Conservation (phyloP, 2,329 filamentous ascomycete genomes). For the Verticillium klebahnii region DNA sequence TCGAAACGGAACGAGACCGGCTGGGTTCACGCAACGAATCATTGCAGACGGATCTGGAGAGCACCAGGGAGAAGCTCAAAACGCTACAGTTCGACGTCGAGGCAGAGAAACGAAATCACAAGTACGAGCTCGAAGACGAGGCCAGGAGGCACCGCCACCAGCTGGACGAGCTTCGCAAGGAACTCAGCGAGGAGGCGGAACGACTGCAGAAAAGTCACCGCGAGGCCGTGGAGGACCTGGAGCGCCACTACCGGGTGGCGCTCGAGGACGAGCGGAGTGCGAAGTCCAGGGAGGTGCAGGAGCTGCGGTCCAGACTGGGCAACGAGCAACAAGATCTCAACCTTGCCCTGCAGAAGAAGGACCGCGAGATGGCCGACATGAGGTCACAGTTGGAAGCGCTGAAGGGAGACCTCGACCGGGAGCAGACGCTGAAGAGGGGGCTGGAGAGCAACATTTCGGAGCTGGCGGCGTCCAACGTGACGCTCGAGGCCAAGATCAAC, state of each 20-base stretch:
- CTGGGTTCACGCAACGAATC: slow-evolving; percentile 40
- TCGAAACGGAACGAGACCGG: slow-evolving; percentile 43
- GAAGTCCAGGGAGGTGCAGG: slow-evolving; percentile 58
- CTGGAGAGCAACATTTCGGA: slow-evolving; percentile 51
- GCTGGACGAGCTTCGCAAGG: slow-evolving; percentile 47
- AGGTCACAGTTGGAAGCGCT: slow-evolving; percentile 41
- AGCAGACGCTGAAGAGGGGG: slow-evolving; percentile 56
- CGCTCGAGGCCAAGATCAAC: slow-evolving; percentile 69
- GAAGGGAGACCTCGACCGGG: slow-evolving; percentile 51
- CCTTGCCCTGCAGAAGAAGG: slow-evolving; percentile 43
- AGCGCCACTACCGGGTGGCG: slow-evolving; percentile 58
- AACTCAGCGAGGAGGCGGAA: slow-evolving; percentile 51
- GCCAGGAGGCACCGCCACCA: slow-evolving; percentile 50
- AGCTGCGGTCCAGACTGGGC: slow-evolving; percentile 51
- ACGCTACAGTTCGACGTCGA: slow-evolving; percentile 35
- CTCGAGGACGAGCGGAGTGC: slow-evolving; percentile 60
- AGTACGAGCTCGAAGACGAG: slow-evolving; percentile 51
- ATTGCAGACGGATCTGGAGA: slow-evolving; percentile 61
- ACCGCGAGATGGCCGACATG: slow-evolving; percentile 48
- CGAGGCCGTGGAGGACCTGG: slow-evolving; percentile 62
- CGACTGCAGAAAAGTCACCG: slow-evolving; percentile 56
- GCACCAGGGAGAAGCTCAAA: slow-evolving; percentile 29
- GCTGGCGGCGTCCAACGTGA: slow-evolving; percentile 55
- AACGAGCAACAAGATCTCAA: slow-evolving; percentile 48
- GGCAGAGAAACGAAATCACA: slow-evolving; percentile 37